phyloP scores from a whole-genome alignment of 169 alveolate genomes.

The Plasmodium inui region DNA sequence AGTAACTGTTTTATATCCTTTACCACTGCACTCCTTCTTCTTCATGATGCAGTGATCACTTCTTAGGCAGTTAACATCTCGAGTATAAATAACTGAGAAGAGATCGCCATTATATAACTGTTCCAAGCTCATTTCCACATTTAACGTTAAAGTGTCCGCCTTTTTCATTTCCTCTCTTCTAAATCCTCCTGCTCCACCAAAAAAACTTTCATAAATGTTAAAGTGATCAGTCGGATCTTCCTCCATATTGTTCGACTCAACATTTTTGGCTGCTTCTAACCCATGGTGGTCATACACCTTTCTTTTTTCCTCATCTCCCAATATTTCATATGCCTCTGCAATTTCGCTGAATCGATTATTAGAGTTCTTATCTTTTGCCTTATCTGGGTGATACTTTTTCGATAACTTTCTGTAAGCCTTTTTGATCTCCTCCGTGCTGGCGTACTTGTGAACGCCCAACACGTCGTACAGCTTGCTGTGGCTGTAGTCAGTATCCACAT shows the following conservation, averaged over 20 bases:
- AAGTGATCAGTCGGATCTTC: slow-evolving; percentile 75
- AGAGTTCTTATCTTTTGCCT: slow-evolving; percentile 87
- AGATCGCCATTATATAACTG: slow-evolving; percentile 86
- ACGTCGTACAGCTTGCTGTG: slow-evolving; percentile 78
- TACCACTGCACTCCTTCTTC: slow-evolving; percentile 87
- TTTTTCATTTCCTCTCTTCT: slow-evolving; percentile 79
- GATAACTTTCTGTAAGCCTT: slow-evolving; percentile 91
- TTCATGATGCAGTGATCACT: slow-evolving; percentile 86
- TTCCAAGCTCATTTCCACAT: slow-evolving; percentile 81
- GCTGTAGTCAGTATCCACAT: slow-evolving; percentile 38
- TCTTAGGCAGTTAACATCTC: slow-evolving; percentile 83
- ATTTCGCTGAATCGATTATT: slow-evolving; percentile 90
- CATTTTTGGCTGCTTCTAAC: slow-evolving; percentile 89
- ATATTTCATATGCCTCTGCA: slow-evolving; percentile 94
- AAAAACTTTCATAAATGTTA: slow-evolving; percentile 81
- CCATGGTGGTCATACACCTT: slow-evolving; percentile 92
- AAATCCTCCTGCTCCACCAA: slow-evolving; percentile 80
- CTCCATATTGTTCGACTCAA: slow-evolving; percentile 76
- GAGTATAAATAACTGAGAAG: slow-evolving; percentile 77
- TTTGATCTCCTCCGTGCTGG: slow-evolving; percentile 90
- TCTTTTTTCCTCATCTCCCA: slow-evolving; percentile 90
- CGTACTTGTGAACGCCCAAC: slow-evolving; percentile 84
- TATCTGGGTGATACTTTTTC: slow-evolving; percentile 94
- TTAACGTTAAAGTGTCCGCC: slow-evolving; percentile 84
- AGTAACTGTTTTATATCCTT: slow-evolving; percentile 84